Evolutionary conservation across 345 rosid species (phyloP).

Genomic region (Boechera retrofracta): DNA sequence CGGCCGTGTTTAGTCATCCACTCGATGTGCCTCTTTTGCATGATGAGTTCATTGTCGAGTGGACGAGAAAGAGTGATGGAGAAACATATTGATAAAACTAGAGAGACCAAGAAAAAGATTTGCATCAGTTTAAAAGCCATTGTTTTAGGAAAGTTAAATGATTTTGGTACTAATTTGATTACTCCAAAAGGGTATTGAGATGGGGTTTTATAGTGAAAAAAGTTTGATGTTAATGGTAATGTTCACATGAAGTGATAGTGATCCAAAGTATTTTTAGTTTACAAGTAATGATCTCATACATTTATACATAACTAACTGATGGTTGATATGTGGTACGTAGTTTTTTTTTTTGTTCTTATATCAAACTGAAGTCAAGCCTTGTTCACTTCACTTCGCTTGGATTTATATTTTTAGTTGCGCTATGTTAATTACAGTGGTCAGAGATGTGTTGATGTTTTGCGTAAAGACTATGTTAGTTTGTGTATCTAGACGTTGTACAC

Average conservation of each 20-base stretch:
- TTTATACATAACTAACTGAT: conserved; percentile 24
- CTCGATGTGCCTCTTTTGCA: conserved; percentile 46
- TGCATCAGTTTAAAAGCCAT: conserved; percentile 26
- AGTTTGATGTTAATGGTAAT: conserved; percentile 10
- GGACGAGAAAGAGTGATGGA: conserved; percentile 41
- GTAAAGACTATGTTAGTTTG: not conserved
- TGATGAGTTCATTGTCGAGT: conserved; percentile 38
- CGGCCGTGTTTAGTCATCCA: conserved; percentile 51
- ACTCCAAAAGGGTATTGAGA: conserved; percentile 17
- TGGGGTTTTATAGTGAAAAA: conserved; percentile 39
- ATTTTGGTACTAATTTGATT: conserved; percentile 25
- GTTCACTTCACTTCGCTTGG: not conserved
- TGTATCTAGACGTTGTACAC: not conserved
- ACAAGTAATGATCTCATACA: conserved; percentile 31
- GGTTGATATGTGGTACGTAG: not conserved
- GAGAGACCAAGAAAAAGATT: conserved; percentile 29
- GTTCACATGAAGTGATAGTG: conserved; percentile 28
- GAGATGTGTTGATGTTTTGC: not conserved
- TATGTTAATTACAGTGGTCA: not conserved
- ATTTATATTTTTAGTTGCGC: not conserved
- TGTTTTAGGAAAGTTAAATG: conserved; percentile 5
- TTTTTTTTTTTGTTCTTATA: not conserved
- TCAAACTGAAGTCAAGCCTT: not conserved
- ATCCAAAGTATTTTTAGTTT: conserved; percentile 32
- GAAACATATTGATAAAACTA: conserved; percentile 26